Evolutionary conservation across 2,329 filamentous ascomycete genomes (phyloP), one percentile per base, ranked within the genome.

Genomic region (Aspergillus sp.): DNA sequence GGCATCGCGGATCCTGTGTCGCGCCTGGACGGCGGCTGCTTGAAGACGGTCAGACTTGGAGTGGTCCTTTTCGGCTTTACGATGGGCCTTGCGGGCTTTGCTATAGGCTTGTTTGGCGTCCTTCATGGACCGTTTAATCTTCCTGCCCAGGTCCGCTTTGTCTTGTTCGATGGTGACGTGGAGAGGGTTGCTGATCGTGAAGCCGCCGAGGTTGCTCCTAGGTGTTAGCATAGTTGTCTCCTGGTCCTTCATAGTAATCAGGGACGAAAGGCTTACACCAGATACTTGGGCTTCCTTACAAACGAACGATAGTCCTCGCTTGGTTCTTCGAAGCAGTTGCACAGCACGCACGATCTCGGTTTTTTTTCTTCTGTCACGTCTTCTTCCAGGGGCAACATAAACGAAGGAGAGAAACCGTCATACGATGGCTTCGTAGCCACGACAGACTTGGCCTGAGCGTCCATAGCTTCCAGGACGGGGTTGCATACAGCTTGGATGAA

Each of bases 61-160:
- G 19, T 7, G 5, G 27, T 40, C 30, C 28, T 47, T 47, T 8
- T n/a, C 41, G 8, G 35, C 12, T 35, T 43, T 43, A 9, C 19
- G 19, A 19, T 47, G 33, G 19, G 41, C 41, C 29, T 39, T 43
- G 26, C n/a, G 27, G 19, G 40, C 12, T 28, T 40, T 43, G 9
- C 41, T 46, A 6, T 47, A 30, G 8, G 41, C 41, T 30, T 39
- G 39, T 29, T 9, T n/a, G 10, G 40, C 45, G 6, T 43, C 45
- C 28, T 43, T 42, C 10, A 29, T 6, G 12, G 34, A 40, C 2
- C 8, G 41, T 10, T 43, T 47, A 41, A 47, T 30, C 32, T 38
- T 47, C 10, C 26, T 39, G 9, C 8, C 27, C 7, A 47, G 32
- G 29, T 43, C 29, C 9, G 41, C 29, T 9, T 43, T 27, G 10